phyloP scores from a whole-genome alignment of 23 red algal genomes.

The Gracilaria caudata region DNA sequence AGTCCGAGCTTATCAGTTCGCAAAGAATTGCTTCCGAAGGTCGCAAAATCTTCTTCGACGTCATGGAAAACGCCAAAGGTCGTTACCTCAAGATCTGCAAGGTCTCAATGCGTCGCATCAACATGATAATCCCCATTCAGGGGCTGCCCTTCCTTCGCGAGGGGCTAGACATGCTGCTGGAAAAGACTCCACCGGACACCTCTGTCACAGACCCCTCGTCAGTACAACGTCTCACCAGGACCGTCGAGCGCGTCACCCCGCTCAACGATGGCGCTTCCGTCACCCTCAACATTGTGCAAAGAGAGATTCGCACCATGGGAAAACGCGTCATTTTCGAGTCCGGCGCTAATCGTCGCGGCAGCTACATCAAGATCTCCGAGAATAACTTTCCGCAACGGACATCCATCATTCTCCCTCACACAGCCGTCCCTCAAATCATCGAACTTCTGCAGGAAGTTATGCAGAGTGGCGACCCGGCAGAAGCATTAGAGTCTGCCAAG shows the following conservation, averaged over 20 bases:
- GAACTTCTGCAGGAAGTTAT: slow-evolving; percentile 53
- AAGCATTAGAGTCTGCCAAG: slow-evolving; percentile 27
- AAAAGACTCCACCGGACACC: slow-evolving; percentile 64
- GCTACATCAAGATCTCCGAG: slow-evolving; percentile 71
- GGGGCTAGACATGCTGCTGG: slow-evolving; percentile 53
- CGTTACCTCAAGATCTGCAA: slow-evolving; percentile 83
- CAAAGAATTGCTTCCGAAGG: slow-evolving; percentile 58
- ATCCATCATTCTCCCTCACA: slow-evolving; percentile 55
- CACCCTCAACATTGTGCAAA: slow-evolving; percentile 56
- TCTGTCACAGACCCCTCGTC: slow-evolving; percentile 53
- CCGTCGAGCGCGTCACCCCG: slow-evolving; percentile 44
- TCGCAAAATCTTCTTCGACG: slow-evolving; percentile 82
- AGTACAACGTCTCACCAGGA: slow-evolving; percentile 55
- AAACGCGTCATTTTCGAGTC: slow-evolving; percentile 70
- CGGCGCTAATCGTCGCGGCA: slow-evolving; percentile 63
- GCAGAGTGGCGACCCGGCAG: slow-evolving; percentile 48
- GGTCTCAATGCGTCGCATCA: slow-evolving; percentile 52
- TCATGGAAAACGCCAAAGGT: slow-evolving; percentile 77
- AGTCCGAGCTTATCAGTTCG: slow-evolving; percentile 63
- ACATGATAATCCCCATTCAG: slow-evolving; percentile 57
- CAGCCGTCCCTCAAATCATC: slow-evolving; percentile 54
- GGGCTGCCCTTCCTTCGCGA: slow-evolving; percentile 36
- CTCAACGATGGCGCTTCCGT: slow-evolving; percentile 50
- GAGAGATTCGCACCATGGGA: slow-evolving; percentile 66
- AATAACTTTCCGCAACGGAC: slow-evolving; percentile 42